Base-by-base conservation (phyloP, 2,329 filamentous ascomycete species). In the Chaetomiaceae sp. region DNA sequence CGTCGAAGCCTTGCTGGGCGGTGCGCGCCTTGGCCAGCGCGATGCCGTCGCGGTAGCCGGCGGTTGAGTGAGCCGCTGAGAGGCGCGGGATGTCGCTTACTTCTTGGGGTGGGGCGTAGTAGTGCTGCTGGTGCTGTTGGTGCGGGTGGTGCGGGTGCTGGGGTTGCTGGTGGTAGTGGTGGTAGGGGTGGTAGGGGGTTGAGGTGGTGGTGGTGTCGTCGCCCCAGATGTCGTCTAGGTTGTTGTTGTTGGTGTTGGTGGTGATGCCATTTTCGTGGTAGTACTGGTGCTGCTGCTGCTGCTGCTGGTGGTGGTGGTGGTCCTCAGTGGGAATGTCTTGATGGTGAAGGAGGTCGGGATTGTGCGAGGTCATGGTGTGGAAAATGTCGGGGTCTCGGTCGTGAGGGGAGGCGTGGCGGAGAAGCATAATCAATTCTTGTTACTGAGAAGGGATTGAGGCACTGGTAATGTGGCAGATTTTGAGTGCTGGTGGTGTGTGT, bases 1-100 rank as follows among this genome's bases (percentile, higher is more conserved):
- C 88, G 65, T 99, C 93, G 64, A 99, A 97, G 0, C 92, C 92
- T 13, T 76, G 76, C 69, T 99, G 93, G 21, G 96, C 81, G 61
- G 83, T 86, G 42, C 76, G 71, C 21, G 80, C 79, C 66, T 97
- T 97, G 27, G 86, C 87, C 3, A 73, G 73, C 0, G 85, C 78
- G 47, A 97, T 79, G 39, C 92, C 93, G 62, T 96, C 91, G 53
- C 92, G 85, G 70, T 97, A 97, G 17, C 93, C 93, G 34, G 87
- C 84, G 7, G 87, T 96, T 46, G 82, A 79, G 66, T 96, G 89
- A 49, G 87, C 83, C 37, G 81, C 78, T 61, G 86, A 83, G 14
- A 96, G 77, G 20, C 86, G 83, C 17, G 79, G 82, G 44, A 93
- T 78, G 60, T 95, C 90, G 63, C 73, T 79, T 27, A 72, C 73